phyloP scores from a whole-genome alignment of 2,329 filamentous ascomycete genomes.

The Ceratocystis eucalypticola region DNA sequence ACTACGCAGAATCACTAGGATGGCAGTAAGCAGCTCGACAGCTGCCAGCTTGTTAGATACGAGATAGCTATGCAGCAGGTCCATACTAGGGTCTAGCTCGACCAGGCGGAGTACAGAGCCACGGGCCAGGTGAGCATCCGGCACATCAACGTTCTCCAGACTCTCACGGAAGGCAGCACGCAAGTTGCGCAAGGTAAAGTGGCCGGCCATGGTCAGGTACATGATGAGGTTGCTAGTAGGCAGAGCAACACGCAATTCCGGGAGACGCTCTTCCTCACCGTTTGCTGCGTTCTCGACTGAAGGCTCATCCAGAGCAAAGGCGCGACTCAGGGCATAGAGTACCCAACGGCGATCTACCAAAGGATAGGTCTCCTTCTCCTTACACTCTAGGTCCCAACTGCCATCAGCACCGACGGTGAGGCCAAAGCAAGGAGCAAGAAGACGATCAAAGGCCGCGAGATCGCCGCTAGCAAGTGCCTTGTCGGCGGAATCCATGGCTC shows the following conservation, averaged over 20 bases:
- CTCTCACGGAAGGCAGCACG: conserved; percentile 43
- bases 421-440: conserved; percentile 37
- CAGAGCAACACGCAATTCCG: conserved; percentile 27
- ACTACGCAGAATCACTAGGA: conserved; percentile 54
- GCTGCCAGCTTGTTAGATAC: conserved; percentile 51
- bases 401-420: conserved; percentile 27
- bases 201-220: conserved; percentile 47
- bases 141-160: conserved; percentile 29
- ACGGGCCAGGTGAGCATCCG: conserved; percentile 37
- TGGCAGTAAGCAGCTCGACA: conserved; percentile 51
- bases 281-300: conserved; percentile 29
- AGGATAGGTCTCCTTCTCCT: conserved; percentile 33
- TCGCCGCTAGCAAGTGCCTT: conserved; percentile 34
- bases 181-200: conserved; percentile 46
- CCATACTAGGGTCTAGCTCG: conserved; percentile 54
- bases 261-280: conserved; percentile 20
- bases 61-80: conserved; percentile 52
- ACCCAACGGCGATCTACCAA: conserved; percentile 53
- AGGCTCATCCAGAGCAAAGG: conserved; percentile 40
- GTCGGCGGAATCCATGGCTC: conserved; percentile 36
- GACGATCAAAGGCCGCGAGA: conserved; percentile 36
- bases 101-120: conserved; percentile 50
- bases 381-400: conserved; percentile 25
- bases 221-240: conserved; percentile 42
- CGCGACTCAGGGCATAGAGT: conserved; percentile 46